phyloP scores from a whole-genome alignment of 352 stramenopile species.

The Achlya hypogyna region DNA sequence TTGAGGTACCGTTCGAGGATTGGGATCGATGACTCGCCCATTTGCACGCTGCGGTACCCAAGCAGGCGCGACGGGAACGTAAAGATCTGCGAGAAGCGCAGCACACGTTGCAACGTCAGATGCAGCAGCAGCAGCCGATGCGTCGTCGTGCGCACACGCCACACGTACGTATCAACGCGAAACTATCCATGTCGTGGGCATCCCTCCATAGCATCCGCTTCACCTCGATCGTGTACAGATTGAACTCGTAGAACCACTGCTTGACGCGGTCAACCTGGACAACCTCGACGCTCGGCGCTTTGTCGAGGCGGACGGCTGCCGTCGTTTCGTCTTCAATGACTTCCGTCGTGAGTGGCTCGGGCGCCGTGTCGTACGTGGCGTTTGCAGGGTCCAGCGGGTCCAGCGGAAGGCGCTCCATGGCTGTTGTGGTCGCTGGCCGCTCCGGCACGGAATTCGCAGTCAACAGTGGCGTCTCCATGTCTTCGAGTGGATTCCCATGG shows the following conservation, averaged over 20 bases:
- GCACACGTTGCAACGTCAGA: slow-evolving; percentile 7
- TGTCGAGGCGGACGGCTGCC: background rate
- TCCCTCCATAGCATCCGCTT: background rate
- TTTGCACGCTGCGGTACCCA: background rate
- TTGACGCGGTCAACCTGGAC: slow-evolving; percentile 10
- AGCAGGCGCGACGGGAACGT: slow-evolving; percentile 4
- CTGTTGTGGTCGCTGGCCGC: background rate
- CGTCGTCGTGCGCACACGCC: slow-evolving; percentile 16
- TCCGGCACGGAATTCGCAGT: slow-evolving; percentile 2
- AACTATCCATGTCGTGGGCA: background rate
- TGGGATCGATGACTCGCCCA: background rate
- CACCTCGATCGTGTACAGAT: slow-evolving; percentile 18
- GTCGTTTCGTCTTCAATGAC: background rate
- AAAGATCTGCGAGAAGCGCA: slow-evolving; percentile 15
- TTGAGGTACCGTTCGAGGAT: background rate
- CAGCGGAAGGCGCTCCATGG: background rate
- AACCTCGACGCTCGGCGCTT: background rate
- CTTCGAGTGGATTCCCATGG: too few relatives aligned
- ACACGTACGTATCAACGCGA: background rate
- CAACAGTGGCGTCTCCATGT: background rate
- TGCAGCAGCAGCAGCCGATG: background rate
- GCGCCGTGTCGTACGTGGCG: background rate
- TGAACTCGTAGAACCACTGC: slow-evolving; percentile 10
- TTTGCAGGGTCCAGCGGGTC: background rate
- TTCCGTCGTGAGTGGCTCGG: background rate